Base-by-base conservation (phyloP, 1,284 basidiomycete species). In the Omphalotus olearius region DNA sequence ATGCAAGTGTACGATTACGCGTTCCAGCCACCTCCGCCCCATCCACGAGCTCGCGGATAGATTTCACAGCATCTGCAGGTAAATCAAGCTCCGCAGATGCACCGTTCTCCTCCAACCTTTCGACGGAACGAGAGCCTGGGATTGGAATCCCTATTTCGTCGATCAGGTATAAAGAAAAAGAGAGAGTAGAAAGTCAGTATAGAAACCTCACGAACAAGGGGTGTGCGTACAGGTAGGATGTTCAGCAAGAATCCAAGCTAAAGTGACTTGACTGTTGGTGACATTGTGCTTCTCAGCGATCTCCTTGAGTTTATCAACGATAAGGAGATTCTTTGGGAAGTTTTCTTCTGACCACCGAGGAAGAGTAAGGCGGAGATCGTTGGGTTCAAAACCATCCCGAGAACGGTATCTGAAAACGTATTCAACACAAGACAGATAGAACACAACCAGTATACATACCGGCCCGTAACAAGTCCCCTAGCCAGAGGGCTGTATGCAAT, bases 231-330 rank as follows among this genome's bases (percentile, higher is more conserved):
- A 68, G 53, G 79, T 73, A n/a, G 69, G 64, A 10, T 75, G 77
- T 64, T 78, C 79, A n/a, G 73, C 74, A 16, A 82, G 66, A n/a
- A 84, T 57, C 83, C 84, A 88, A 0, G 85, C 82, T 9, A 88
- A 68, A 0, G 73, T 64, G n/a, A 83, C 68, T 62, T 86, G 83
- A 33, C 77, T 74, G 0, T 79, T 53, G 0, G 82, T 79, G 2
- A 73, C 74, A 16, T 67, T 63, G 57, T 82, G 71, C 49, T 65
- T 69, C 37, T 65, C 57, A 0, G 75, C 80, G 23, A 84, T 68
- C 4, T 59, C 56, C 36, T 69, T 60, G 14, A 87, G 61, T 25
- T 66, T 67, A 6, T 76, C 68, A 1, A 75, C 78, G 5, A 86
- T 62, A 14, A 71, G 63, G 16, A 83, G 61, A 48, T 85, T 79